Conservation (phyloP, 2,329 filamentous ascomycete genomes). For the Neocucurbitaria cava region DNA sequence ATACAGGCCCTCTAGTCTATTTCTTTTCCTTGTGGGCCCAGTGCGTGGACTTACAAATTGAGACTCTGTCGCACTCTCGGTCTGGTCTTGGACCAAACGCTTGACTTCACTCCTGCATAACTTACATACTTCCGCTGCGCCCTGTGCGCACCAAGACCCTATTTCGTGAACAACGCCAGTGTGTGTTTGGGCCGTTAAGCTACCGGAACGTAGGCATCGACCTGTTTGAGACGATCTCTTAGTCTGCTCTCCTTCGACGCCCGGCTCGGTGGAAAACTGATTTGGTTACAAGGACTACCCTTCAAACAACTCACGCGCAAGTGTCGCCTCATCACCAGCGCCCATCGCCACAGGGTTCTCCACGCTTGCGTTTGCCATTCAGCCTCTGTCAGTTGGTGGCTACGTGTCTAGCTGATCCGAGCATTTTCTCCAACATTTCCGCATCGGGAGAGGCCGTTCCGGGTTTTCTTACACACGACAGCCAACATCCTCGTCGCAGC, state of each 20-base stretch:
- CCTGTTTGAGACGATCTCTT: slow-evolving; percentile 46
- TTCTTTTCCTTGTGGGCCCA: slow-evolving; percentile 26
- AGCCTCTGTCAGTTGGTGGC: slow-evolving; percentile 38
- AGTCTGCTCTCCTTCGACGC: slow-evolving; percentile 23
- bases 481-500: slow-evolving; percentile 44
- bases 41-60: slow-evolving; percentile 39
- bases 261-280: slow-evolving; percentile 40
- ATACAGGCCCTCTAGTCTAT: slow-evolving; percentile 26
- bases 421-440: slow-evolving; percentile 46
- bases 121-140: slow-evolving; percentile 30
- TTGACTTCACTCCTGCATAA: slow-evolving; percentile 43
- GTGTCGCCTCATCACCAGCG: slow-evolving; percentile 38
- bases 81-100: slow-evolving; percentile 46
- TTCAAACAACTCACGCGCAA: slow-evolving; percentile 40
- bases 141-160: slow-evolving; percentile 36
- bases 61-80: slow-evolving; percentile 41
- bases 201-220: slow-evolving; percentile 42
- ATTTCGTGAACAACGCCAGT: slow-evolving; percentile 38
- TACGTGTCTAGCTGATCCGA: slow-evolving; percentile 40
- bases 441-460: slow-evolving; percentile 45
- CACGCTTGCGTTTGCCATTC: slow-evolving; percentile 43
- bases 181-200: slow-evolving; percentile 40
- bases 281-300: slow-evolving; percentile 45
- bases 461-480: slow-evolving; percentile 33
- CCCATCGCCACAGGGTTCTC: slow-evolving; percentile 38